A percentile compares a stretch with the other conserved stretches of the same genome.
Conservation (phyloP, 73 alveolate genomes). For the Paramecium primaurelia region DNA sequence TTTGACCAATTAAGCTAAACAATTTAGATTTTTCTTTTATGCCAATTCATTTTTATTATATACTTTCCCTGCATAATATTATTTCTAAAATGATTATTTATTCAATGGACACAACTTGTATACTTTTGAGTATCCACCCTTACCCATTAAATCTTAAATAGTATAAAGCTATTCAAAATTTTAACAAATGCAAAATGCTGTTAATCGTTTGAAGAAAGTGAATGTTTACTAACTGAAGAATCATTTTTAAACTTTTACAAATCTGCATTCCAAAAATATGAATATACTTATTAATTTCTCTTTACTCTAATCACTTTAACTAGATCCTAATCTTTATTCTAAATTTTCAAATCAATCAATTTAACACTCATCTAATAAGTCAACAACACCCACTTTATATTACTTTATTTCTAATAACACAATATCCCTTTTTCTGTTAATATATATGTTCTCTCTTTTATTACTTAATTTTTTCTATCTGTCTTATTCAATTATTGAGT, state of each 20-base stretch:
- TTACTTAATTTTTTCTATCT: not conserved
- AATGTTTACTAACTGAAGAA: not conserved
- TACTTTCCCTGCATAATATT: not conserved
- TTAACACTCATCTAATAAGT: not conserved
- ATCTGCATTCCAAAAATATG: not conserved
- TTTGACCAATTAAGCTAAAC: not conserved
- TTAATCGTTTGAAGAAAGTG: not conserved
- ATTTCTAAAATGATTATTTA: not conserved
- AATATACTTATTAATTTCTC: not conserved
- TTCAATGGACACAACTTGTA: not conserved
- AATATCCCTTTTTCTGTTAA: not conserved
- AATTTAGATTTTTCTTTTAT: not conserved
- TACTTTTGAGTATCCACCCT: slow-evolving; percentile 43
- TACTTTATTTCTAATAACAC: not conserved
- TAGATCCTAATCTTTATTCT: not conserved
- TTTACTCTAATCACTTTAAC: not conserved
- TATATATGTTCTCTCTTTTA: not conserved
- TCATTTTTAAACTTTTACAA: not conserved
- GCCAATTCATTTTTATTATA: not conserved
- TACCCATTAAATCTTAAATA: not conserved
- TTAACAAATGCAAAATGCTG: not conserved
- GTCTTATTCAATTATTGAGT: not conserved
- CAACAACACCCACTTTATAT: not conserved
- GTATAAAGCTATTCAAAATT: slow-evolving; percentile 22
- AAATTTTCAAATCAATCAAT: not conserved